phyloP scores from a whole-genome alignment of 345 rosid species.

The Melastoma malabathricum region DNA sequence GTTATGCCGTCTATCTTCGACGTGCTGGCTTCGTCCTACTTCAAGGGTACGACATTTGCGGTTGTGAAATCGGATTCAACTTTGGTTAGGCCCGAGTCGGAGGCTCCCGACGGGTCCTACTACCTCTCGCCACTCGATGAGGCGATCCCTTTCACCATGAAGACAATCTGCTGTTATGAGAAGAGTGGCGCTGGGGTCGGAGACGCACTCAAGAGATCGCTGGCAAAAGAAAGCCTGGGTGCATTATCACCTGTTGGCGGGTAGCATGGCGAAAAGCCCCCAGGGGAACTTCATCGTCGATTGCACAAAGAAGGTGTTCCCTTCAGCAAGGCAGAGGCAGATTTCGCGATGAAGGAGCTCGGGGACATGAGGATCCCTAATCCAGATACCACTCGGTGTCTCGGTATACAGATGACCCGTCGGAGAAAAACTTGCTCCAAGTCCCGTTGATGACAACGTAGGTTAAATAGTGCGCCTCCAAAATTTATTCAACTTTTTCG shows the following conservation, averaged over 20 bases:
- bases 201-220: slow-evolving; percentile 2
- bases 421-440: slow-evolving; percentile 3
- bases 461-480: not conserved
- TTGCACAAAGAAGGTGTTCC: slow-evolving; percentile 7
- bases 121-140: slow-evolving; percentile 12
- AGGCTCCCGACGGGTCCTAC: not conserved
- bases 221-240: slow-evolving; percentile 9
- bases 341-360: slow-evolving; percentile 6
- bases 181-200: not conserved
- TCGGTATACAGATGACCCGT: slow-evolving; percentile 11
- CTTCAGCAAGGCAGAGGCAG: slow-evolving; percentile 14
- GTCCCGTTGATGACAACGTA: slow-evolving; percentile 4
- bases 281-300: slow-evolving; percentile 6
- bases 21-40: no score
- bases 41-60: no score
- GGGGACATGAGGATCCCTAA: slow-evolving; percentile 15
- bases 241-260: slow-evolving; percentile 10
- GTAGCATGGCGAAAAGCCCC: slow-evolving; percentile 3
- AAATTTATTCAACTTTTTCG: not conserved
- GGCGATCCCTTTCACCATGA: slow-evolving; percentile 8
- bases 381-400: slow-evolving; percentile 1
- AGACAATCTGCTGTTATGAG: not conserved
- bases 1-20: no score
- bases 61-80: no score
- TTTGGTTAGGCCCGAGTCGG: no score